Conservation (phyloP, 2,329 filamentous ascomycete genomes). For the Pezicula neosporulosa region DNA sequence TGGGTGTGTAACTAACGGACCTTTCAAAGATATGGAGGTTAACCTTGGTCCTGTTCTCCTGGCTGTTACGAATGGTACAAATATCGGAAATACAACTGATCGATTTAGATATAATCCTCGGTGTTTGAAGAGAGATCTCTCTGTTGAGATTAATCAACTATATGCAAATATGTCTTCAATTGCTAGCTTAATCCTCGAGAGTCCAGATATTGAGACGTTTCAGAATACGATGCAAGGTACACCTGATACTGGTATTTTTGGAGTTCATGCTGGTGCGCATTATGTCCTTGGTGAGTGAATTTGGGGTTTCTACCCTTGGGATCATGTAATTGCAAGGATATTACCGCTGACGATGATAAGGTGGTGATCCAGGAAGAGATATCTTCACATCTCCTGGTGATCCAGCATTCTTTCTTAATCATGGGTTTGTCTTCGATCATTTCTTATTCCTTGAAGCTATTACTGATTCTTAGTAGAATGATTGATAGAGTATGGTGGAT, state of each 20-base stretch:
- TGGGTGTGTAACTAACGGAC: conserved; percentile 47
- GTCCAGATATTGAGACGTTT: too few species aligned
- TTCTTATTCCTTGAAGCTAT: too few species aligned
- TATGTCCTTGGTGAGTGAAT: conserved; percentile 17
- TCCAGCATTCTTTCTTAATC: conserved; percentile 43
- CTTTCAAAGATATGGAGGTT: conserved; percentile 33
- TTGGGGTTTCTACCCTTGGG: background rate
- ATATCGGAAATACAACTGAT: conserved; percentile 2
- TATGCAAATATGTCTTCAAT: too few species aligned
- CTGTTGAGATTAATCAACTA: too few species aligned
- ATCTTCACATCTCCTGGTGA: conserved; percentile 40
- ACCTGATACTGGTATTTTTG: too few species aligned
- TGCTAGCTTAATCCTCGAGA: too few species aligned
- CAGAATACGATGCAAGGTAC: too few species aligned
- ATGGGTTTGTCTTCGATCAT: conserved; percentile 18
- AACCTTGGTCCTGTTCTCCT: background rate
- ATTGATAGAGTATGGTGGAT: conserved; percentile 46
- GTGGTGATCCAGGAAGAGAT: conserved; percentile 25
- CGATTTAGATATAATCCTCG: conserved; percentile 8
- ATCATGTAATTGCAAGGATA: background rate
- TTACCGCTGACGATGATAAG: background rate
- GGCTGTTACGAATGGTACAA: background rate
- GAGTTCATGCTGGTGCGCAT: too few species aligned
- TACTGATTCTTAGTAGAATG: conserved; percentile 16
- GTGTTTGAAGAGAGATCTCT: too few species aligned